Base-by-base conservation (phyloP, 495 filamentous ascomycete genomes). In the Lichenothelia convexa region DNA sequence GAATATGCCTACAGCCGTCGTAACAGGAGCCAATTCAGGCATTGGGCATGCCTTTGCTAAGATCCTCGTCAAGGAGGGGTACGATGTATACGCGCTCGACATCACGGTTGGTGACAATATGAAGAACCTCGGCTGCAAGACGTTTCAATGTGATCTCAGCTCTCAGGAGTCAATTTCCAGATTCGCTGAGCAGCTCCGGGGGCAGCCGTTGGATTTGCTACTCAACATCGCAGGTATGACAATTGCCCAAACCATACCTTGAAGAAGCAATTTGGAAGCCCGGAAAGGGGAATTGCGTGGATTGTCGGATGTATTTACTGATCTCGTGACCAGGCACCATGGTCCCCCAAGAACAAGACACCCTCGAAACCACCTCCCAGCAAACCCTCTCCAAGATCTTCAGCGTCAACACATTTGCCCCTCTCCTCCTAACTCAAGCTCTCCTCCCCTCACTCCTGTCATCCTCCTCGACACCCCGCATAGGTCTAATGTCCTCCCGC, bases 81-180 rank as follows among this genome's bases (percentile, higher is more conserved):
- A 46, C 40, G 43, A 53, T 21, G 55, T 56, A 8, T 31, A 50
- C 29, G 56, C 55, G 9, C 16, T 37, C 12, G 53, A 55, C 11
- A 60, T 59, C 29, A 50, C 59, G 11, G 40, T 48, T 32, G 40
- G 67, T 37, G 71, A 63, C 4, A 61, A 63, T 32, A 43, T 59
- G 1, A 52, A 59, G 18, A 45, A 58, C 1, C 47, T 59, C 11
- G 32, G 44, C 18, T 64, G 50, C 18, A 45, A 65, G 18, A 53
- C 61, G 26, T 64, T 68, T 38, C 59, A 57, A 37, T 52, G 73
- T 24, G 67, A 71, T 38, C 64, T 70, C 20, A 12, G 36, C 26
- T 49, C 47, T 1, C 40, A 42, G 4, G 36, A 34, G 8, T 54
- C 53, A 21, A 55, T 57, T 30, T 19, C 36, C 12, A 35, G 38